A percentile compares a stretch with the other conserved stretches of the same genome.
Evolutionary conservation across 768 basidiomycete species (phyloP).

Genomic region (Lentinula aciculospora): DNA sequence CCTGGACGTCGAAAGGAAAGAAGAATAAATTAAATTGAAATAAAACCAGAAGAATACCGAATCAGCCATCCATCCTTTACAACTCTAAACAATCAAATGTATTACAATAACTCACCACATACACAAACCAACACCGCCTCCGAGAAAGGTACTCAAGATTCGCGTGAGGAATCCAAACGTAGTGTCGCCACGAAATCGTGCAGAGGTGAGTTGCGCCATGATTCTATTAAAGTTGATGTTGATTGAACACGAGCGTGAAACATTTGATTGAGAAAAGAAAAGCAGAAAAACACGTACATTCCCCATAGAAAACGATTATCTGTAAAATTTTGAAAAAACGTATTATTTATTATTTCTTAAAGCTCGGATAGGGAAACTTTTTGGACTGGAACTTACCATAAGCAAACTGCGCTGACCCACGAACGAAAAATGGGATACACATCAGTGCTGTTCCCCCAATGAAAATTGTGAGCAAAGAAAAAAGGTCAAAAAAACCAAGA

Average conservation of each 20-base stretch:
- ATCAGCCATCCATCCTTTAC: too few relatives aligned
- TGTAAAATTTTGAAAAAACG: conserved; percentile 14
- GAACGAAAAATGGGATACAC: conserved; percentile 53
- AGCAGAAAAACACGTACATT: conserved; percentile 38
- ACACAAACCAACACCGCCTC: conserved; percentile 54
- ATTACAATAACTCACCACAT: conserved; percentile 57
- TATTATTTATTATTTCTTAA: too few relatives aligned
- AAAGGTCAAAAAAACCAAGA: too few relatives aligned
- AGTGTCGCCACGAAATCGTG: conserved; percentile 74
- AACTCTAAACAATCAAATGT: neutral
- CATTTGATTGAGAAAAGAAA: too few relatives aligned
- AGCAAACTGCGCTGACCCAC: conserved; percentile 48
- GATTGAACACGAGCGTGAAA: neutral
- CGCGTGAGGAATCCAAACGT: conserved; percentile 59
- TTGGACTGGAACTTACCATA: conserved; percentile 42
- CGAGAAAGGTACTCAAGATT: conserved; percentile 59
- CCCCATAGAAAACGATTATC: conserved; percentile 69
- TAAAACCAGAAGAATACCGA: too few relatives aligned
- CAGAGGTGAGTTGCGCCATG: conserved; percentile 70
- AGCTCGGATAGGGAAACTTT: too few relatives aligned
- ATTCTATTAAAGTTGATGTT: conserved; percentile 38
- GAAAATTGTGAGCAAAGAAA: neutral
- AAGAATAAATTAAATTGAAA: too few relatives aligned
- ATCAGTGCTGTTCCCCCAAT: conserved; percentile 38
- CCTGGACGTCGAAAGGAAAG: conserved; percentile 28